These are phyloP conservation scores for Jacaranda copaia DNA, from an alignment of 257 asterid species.

Conservation along the genomic window DNA sequence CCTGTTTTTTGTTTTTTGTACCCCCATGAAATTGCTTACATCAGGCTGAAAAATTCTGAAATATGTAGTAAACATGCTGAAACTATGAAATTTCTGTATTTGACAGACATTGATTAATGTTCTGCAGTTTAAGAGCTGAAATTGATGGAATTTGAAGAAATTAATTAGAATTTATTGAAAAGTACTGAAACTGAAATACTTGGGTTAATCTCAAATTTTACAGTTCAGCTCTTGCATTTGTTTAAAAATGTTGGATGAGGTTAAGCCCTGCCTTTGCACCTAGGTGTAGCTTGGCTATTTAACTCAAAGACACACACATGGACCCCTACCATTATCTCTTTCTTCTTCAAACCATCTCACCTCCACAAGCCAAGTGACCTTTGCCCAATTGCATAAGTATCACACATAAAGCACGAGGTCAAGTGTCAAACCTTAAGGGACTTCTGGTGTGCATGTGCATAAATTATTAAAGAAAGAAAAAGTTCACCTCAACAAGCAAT, in stretches of 20 bases:
- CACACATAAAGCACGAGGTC: too few species aligned
- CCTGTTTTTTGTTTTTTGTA: too few species aligned
- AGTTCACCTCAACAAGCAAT: too few species aligned
- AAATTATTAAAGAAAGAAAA: too few species aligned
- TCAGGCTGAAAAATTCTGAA: neutral
- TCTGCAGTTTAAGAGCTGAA: neutral
- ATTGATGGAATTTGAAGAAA: neutral
- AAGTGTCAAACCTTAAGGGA: too few species aligned
- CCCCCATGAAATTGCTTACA: neutral
- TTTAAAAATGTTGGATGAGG: neutral
- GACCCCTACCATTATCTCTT: neutral
- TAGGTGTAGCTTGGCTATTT: neutral
- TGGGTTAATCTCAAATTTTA: neutral
- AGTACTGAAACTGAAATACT: neutral
- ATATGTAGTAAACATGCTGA: neutral
- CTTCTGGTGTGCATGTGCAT: too few species aligned
- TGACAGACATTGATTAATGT: neutral
- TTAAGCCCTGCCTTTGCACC: neutral
- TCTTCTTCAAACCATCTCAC: neutral
- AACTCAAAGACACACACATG: neutral
- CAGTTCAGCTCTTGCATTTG: neutral
- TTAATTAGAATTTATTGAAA: neutral
- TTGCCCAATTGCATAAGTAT: too few species aligned
- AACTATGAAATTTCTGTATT: neutral
- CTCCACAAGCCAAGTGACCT: neutral